These are phyloP conservation scores for Hanseniaspora uvarum DNA, from an alignment of 1,139 yeast species.

Conservation along the genomic window DNA sequence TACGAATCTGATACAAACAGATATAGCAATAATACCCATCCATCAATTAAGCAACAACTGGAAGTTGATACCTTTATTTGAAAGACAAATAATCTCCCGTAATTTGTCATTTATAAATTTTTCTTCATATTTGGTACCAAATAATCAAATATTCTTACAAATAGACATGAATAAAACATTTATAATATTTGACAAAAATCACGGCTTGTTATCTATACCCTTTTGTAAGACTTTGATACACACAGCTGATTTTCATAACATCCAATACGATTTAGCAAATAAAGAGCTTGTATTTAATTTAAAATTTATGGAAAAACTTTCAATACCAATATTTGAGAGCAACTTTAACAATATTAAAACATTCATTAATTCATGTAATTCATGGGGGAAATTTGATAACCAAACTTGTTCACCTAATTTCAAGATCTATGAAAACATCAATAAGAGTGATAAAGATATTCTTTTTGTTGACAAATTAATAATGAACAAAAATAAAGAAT, in stretches of 20 bases:
- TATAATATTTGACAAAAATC: conserved; percentile 5
- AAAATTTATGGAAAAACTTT: neutral
- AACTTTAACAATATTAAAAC: neutral
- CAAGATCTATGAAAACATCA: neutral
- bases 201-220: neutral
- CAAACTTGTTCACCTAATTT: neutral
- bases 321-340: neutral
- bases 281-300: neutral
- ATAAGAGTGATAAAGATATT: neutral
- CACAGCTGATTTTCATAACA: neutral
- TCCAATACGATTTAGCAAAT: neutral
- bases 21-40: neutral
- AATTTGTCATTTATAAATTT: neutral
- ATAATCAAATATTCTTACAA: neutral
- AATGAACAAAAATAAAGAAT: neutral
- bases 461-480: neutral
- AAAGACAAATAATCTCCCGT: neutral
- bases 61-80: neutral
- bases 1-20: conserved; percentile 5
- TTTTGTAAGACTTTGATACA: neutral
- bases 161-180: neutral
- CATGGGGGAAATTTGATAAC: neutral
- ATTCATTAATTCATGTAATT: neutral
- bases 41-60: neutral
- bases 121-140: neutral